A percentile compares a stretch with the other conserved stretches of the same genome.
Evolutionary conservation across 2,329 filamentous ascomycete genomes (phyloP).

Genomic region (Arthrobotrys iridis): DNA sequence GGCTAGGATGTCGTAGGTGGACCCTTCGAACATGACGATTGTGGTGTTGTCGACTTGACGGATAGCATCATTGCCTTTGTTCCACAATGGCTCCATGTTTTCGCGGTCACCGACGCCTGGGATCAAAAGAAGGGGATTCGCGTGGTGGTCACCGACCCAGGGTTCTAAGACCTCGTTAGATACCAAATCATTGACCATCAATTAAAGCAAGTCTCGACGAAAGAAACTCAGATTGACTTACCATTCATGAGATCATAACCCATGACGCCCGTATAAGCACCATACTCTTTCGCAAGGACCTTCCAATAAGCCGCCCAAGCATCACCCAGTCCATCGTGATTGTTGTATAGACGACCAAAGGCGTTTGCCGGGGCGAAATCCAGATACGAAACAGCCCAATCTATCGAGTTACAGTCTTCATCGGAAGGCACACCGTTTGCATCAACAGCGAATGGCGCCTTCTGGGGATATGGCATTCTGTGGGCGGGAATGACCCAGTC

Average conservation of each 20-base stretch:
- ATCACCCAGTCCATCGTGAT: slow-evolving; percentile 50
- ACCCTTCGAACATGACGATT: slow-evolving; percentile 51
- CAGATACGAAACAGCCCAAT: slow-evolving; percentile 45
- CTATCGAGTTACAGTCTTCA: slow-evolving; percentile 44
- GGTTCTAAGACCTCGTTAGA: slow-evolving; percentile 25
- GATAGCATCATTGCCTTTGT: slow-evolving; percentile 51
- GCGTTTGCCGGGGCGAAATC: slow-evolving; percentile 49
- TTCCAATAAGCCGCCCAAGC: slow-evolving; percentile 52
- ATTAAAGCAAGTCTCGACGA: too few relatives aligned
- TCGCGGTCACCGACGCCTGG: slow-evolving; percentile 39
- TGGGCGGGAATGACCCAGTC: slow-evolving; percentile 43
- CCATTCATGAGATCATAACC: slow-evolving; percentile 54
- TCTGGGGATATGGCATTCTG: slow-evolving; percentile 49
- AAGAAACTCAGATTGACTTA: background rate
- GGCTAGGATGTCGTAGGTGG: slow-evolving; percentile 45
- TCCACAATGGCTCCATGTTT: slow-evolving; percentile 50
- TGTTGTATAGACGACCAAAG: slow-evolving; percentile 50
- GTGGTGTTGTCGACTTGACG: slow-evolving; percentile 43
- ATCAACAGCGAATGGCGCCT: slow-evolving; percentile 35
- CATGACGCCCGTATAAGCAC: slow-evolving; percentile 35
- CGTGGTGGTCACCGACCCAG: slow-evolving; percentile 51
- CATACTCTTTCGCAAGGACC: slow-evolving; percentile 30
- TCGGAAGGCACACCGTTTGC: slow-evolving; percentile 36
- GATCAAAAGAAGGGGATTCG: slow-evolving; percentile 43
- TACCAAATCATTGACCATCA: background rate